Conservation (phyloP, 495 filamentous ascomycete species). For the Friedmanniomyces endolithicus region DNA sequence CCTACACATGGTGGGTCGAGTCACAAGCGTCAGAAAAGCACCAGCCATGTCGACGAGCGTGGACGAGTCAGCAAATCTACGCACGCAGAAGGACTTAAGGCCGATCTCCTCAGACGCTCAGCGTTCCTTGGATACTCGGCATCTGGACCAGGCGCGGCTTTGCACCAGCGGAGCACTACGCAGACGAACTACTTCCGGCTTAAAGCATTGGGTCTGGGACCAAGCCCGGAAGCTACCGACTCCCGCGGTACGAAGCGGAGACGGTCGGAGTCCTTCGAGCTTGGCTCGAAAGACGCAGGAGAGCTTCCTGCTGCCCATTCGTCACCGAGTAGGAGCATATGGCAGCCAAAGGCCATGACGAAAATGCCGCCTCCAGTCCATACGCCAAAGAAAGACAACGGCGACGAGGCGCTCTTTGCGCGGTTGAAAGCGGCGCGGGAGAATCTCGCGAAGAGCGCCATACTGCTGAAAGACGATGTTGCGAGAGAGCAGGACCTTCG, state of each 20-base stretch:
- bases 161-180: conserved; percentile 23
- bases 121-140: conserved; percentile 14
- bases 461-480: neutral
- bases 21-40: conserved; percentile 17
- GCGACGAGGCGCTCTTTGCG: conserved; percentile 27
- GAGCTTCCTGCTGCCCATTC: neutral
- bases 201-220: conserved; percentile 34
- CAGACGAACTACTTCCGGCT: conserved; percentile 35
- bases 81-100: neutral
- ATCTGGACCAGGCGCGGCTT: neutral
- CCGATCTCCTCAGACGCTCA: conserved; percentile 13
- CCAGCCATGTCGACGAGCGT: conserved; percentile 13
- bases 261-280: neutral
- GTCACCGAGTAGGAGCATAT: neutral
- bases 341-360: neutral
- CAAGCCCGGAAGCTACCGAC: neutral
- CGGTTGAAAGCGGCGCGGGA: conserved; percentile 19
- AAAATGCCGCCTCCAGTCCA: conserved; percentile 1
- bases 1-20: neutral
- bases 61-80: conserved; percentile 14
- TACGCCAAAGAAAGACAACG: conserved; percentile 1
- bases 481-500: conserved; percentile 2
- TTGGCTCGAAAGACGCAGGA: neutral
- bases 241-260: neutral
- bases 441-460: conserved; percentile 14